A percentile compares a stretch with the other conserved stretches of the same genome.
Evolutionary conservation across 768 basidiomycete species (phyloP).

Genomic region (Russula compacta): DNA sequence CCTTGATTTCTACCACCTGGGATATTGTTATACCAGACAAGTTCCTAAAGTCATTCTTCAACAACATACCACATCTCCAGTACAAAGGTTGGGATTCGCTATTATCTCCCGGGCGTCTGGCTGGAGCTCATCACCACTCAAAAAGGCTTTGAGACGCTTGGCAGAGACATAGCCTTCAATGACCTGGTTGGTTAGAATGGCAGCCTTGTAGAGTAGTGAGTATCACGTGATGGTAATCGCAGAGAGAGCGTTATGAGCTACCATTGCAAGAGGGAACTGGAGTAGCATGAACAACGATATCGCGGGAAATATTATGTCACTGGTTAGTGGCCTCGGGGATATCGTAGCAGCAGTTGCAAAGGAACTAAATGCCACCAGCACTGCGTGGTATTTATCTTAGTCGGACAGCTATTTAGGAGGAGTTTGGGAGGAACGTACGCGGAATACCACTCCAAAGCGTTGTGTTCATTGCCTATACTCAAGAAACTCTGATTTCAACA

Average conservation of each 20-base stretch:
- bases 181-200: constrained; percentile 66
- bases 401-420: background rate
- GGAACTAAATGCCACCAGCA: constrained; percentile 75
- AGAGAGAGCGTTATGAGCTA: constrained; percentile 25
- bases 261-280: constrained; percentile 81
- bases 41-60: background rate
- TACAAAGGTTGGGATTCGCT: constrained; percentile 31
- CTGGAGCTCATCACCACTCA: constrained; percentile 75
- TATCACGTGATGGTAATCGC: background rate
- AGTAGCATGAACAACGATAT: constrained; percentile 85
- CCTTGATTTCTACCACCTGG: constrained; percentile 56
- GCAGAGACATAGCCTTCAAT: constrained; percentile 84
- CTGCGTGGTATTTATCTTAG: constrained; percentile 22
- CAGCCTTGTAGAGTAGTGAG: constrained; percentile 36
- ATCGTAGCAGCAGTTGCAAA: constrained; percentile 63
- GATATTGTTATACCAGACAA: background rate
- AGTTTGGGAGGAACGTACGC: constrained; percentile 23
- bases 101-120: constrained; percentile 57
- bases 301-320: constrained; percentile 92
- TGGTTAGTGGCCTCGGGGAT: constrained; percentile 63
- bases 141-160: constrained; percentile 64
- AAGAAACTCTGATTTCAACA: background rate
- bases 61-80: constrained; percentile 50
- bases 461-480: constrained; percentile 43
- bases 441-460: constrained; percentile 66